Evolutionary conservation across 169 alveolate genomes (phyloP), one percentile per base, ranked within the genome.

Genomic region (Plasmodium knowlesi): DNA sequence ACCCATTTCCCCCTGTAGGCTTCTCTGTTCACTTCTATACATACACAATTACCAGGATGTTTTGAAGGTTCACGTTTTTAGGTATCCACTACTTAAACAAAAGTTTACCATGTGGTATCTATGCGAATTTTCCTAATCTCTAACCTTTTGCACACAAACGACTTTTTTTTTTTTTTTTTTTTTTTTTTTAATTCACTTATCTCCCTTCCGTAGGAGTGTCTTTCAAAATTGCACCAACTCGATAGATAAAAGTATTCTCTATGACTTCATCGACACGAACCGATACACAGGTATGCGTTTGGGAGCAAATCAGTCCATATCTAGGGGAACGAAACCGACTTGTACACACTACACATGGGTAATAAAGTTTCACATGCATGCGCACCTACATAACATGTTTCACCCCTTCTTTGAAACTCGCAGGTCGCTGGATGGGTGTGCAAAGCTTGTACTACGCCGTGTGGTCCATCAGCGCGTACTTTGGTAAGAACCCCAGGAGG

Each of bases 361-460:
- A 28, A 39, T 79, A 79, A 19, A 39, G 5, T 34, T 16, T 5
- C 5, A 16, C 61, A 70, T 83, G 50, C 25, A 30, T 50, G 30
- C 72, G 19, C 28, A n/a, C 30, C 39, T 82, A 46, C 28, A 10
- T 12, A 22, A 19, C 10, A 22, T 67, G 25, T 28, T 19, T 70
- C 9, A 67, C 57, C 76, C 50, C 19, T 39, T 83, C 37, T 83
- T 83, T n/a, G 9, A 46, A 10, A 37, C 10, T 30, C 2, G 3
- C 79, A 85, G 93, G 93, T 16, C 53, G 85, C 14, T 85, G 93
- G 93, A 85, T 85, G 93, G 93, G 93, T 74, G 84, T 85, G 61
- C 93, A 85, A 85, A 85, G 93, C 46, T 85, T 85, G 67, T 85
- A 85, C 84, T 85, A 85, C 53, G 22, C 74, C 41, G 93, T 85